Percentiles rank a stretch among this genome's conserved stretches.
Evolutionary conservation across 148 eudicot genomes (phyloP).

Genomic region (Rhododendron mucronatum): DNA sequence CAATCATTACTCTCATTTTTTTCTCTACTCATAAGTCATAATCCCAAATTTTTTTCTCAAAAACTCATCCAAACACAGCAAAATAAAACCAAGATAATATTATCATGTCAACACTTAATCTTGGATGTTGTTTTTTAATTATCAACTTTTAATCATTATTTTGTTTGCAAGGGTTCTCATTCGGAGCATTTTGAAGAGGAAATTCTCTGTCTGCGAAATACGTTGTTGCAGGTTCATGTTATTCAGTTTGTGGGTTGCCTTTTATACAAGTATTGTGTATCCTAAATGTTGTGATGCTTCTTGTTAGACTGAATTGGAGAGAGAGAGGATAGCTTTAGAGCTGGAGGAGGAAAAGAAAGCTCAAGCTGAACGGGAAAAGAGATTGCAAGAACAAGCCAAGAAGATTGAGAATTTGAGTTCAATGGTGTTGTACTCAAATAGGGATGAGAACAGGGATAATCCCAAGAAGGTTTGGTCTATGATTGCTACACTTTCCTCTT

Average conservation of each 20-base stretch:
- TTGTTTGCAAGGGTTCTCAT: slow-evolving; percentile 56
- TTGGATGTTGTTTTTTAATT: not conserved
- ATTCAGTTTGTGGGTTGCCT: not conserved
- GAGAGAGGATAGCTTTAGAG: slow-evolving; percentile 95
- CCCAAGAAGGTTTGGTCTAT: slow-evolving; percentile 50
- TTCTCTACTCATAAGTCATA: too few relatives aligned
- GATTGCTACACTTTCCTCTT: not conserved
- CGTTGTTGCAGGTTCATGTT: slow-evolving; percentile 67
- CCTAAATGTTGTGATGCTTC: not conserved
- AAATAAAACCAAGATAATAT: not conserved
- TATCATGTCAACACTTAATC: not conserved
- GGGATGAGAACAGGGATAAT: slow-evolving; percentile 54
- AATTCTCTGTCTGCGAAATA: slow-evolving; percentile 79
- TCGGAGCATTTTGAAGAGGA: slow-evolving; percentile 93
- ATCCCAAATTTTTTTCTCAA: too few relatives aligned
- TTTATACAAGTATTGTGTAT: not conserved
- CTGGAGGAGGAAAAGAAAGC: slow-evolving; percentile 96
- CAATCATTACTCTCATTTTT: too few relatives aligned
- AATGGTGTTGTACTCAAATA: slow-evolving; percentile 76
- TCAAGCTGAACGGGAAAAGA: slow-evolving; percentile 79
- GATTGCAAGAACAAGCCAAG: slow-evolving; percentile 79
- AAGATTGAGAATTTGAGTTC: slow-evolving; percentile 91
- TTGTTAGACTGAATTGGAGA: slow-evolving; percentile 80
- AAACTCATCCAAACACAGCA: too few relatives aligned
- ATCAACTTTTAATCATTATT: not conserved